phyloP scores from a whole-genome alignment of 1,284 basidiomycete genomes.

The Volvariella volvacea region DNA sequence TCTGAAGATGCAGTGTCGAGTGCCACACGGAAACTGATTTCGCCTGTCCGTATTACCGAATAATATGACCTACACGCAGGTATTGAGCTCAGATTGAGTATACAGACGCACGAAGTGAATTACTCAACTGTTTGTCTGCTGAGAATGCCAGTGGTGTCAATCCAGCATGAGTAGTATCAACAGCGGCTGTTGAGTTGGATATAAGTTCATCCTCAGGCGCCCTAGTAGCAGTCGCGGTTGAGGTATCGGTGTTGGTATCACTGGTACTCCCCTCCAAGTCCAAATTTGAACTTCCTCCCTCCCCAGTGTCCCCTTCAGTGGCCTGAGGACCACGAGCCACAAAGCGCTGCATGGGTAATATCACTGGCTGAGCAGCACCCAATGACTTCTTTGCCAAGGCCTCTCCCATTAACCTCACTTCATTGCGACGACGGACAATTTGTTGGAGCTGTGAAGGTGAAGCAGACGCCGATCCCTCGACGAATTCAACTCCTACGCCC shows the following conservation, averaged over 20 bases:
- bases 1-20: conserved; percentile 76
- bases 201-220: conserved; percentile 3
- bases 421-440: too few relatives aligned
- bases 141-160: conserved; percentile 35
- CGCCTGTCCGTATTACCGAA: conserved; percentile 48
- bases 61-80: conserved; percentile 52
- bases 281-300: not conserved
- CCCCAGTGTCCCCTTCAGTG: not conserved
- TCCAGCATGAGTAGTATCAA: conserved; percentile 15
- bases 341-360: not conserved
- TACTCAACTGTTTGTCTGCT: conserved; percentile 40
- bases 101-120: not conserved
- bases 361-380: not conserved
- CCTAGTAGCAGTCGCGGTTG: conserved; percentile 17
- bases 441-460: too few relatives aligned
- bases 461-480: too few relatives aligned
- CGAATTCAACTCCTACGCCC: too few relatives aligned
- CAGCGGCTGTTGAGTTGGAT: not conserved
- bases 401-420: too few relatives aligned
- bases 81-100: not conserved
- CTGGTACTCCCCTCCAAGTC: not conserved
- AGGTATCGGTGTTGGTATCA: conserved; percentile 17
- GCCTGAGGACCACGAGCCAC: not conserved
- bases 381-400: too few relatives aligned
- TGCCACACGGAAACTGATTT: conserved; percentile 59